Conservation (phyloP, 768 basidiomycete species). For the Tremella yokohamensis region DNA sequence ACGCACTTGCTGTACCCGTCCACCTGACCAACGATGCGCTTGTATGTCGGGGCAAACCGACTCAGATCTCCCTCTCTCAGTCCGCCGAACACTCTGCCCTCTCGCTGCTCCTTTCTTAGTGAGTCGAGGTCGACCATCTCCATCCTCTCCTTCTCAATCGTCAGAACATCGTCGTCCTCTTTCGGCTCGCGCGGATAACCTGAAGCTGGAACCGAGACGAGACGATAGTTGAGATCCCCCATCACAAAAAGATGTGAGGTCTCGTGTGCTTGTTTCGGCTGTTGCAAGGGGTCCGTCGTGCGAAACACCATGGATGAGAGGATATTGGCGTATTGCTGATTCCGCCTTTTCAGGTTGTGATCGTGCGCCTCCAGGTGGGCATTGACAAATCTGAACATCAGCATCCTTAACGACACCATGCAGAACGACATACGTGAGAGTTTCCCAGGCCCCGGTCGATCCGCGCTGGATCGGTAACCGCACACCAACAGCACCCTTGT, state of each 20-base stretch:
- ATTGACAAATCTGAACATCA: constrained; percentile 69
- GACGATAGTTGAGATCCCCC: constrained; percentile 88
- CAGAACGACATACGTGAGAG: constrained; percentile 66
- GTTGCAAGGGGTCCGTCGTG: constrained; percentile 58
- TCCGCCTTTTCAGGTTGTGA: constrained; percentile 61
- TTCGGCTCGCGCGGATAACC: constrained; percentile 16
- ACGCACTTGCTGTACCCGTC: constrained; percentile 69
- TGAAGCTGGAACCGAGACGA: constrained; percentile 50
- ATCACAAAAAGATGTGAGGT: constrained; percentile 89
- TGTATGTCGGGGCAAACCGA: constrained; percentile 87
- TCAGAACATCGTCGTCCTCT: constrained; percentile 18
- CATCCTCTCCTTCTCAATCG: constrained; percentile 37
- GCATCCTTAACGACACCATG: constrained; percentile 2
- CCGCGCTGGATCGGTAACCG: constrained; percentile 67
- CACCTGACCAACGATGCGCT: constrained; percentile 74
- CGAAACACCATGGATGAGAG: constrained; percentile 75
- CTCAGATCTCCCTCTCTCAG: constrained; percentile 83
- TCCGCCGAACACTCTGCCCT: constrained; percentile 66
- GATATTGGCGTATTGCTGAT: constrained; percentile 77
- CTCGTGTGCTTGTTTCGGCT: constrained; percentile 61
- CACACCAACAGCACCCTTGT: constrained; percentile 90
- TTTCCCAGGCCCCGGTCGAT: constrained; percentile 62
- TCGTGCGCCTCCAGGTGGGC: constrained; percentile 86
- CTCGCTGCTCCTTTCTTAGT: constrained; percentile 57
- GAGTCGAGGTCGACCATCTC: constrained; percentile 45